These are phyloP conservation scores for Cadophora sp. DNA, from an alignment of 2,329 filamentous ascomycete species.

Conservation along the genomic window DNA sequence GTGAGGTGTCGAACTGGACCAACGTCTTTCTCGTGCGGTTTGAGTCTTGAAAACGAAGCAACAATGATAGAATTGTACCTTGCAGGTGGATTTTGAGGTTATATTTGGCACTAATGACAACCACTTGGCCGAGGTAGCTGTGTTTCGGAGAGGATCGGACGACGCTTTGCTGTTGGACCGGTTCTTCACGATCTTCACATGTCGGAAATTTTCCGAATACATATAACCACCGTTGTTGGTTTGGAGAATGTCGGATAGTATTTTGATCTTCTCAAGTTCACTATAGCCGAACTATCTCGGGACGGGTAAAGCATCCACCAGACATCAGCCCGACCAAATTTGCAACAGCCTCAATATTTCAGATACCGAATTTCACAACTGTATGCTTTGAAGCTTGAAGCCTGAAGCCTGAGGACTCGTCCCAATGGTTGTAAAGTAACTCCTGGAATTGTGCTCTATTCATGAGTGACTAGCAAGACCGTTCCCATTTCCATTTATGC, in stretches of 20 bases:
- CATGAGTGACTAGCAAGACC: slow-evolving; percentile 37
- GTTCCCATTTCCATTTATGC: slow-evolving; percentile 28
- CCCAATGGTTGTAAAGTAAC: slow-evolving; percentile 32
- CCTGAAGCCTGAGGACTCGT: slow-evolving; percentile 24
- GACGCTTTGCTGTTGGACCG: not conserved
- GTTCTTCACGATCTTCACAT: slow-evolving; percentile 35
- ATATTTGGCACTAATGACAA: slow-evolving; percentile 18
- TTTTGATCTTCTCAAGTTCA: slow-evolving; percentile 22
- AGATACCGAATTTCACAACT: slow-evolving; percentile 27
- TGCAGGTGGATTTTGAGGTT: slow-evolving; percentile 11
- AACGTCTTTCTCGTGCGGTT: slow-evolving; percentile 5
- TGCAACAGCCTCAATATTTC: slow-evolving; percentile 8
- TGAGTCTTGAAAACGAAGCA: slow-evolving; percentile 2
- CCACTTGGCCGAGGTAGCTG: slow-evolving; percentile 20
- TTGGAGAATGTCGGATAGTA: slow-evolving; percentile 22
- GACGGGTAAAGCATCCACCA: slow-evolving; percentile 14
- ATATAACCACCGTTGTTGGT: not conserved
- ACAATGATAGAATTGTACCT: slow-evolving; percentile 14
- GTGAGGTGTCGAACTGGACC: slow-evolving; percentile 7
- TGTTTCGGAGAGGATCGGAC: slow-evolving; percentile 25
- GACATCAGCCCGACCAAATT: slow-evolving; percentile 4
- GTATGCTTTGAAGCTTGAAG: slow-evolving; percentile 21
- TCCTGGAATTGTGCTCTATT: slow-evolving; percentile 38
- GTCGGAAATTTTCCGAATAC: slow-evolving; percentile 22
- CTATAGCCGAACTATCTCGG: slow-evolving; percentile 22